phyloP scores from a whole-genome alignment of 2,329 filamentous ascomycete genomes.

The Aspergillus hortae region DNA sequence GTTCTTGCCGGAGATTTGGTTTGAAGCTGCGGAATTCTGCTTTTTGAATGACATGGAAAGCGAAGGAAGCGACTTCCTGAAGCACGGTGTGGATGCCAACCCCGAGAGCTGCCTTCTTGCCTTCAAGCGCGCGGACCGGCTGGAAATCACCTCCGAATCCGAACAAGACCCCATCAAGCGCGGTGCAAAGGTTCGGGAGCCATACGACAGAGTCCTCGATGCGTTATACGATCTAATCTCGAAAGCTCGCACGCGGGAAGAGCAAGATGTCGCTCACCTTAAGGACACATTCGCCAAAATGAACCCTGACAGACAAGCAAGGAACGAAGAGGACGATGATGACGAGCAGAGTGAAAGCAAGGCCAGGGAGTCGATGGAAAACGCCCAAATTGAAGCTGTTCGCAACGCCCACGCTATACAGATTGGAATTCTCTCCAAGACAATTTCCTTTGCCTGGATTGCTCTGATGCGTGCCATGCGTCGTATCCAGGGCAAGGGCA shows the following conservation, averaged over 20 bases:
- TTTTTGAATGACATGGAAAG: constrained; percentile 69
- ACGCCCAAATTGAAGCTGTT: constrained; percentile 55
- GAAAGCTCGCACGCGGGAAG: constrained; percentile 64
- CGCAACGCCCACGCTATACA: constrained; percentile 68
- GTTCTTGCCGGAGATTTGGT: constrained; percentile 96
- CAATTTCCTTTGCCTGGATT: constrained; percentile 92
- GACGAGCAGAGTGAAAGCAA: constrained; percentile 50
- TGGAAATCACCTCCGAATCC: constrained; percentile 73
- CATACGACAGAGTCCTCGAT: constrained; percentile 78
- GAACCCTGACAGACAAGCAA: constrained; percentile 36
- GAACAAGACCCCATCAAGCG: constrained; percentile 66
- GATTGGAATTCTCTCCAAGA: constrained; percentile 71
- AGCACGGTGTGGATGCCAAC: constrained; percentile 80
- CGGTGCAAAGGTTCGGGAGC: constrained; percentile 72
- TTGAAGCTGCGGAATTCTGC: constrained; percentile 89
- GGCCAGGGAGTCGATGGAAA: constrained; percentile 50
- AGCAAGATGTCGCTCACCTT: constrained; percentile 55
- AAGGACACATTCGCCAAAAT: constrained; percentile 51
- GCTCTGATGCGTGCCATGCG: constrained; percentile 91
- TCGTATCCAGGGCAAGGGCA: constrained; percentile 79
- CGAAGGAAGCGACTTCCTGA: constrained; percentile 74
- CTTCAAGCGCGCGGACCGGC: constrained; percentile 81
- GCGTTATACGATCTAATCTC: constrained; percentile 84
- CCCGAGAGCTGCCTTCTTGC: constrained; percentile 89
- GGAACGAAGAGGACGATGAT: constrained; percentile 51